Evolutionary conservation across 441 rosid species (phyloP), one percentile per base, ranked within the genome.

Genomic region (Populus hybrid): DNA sequence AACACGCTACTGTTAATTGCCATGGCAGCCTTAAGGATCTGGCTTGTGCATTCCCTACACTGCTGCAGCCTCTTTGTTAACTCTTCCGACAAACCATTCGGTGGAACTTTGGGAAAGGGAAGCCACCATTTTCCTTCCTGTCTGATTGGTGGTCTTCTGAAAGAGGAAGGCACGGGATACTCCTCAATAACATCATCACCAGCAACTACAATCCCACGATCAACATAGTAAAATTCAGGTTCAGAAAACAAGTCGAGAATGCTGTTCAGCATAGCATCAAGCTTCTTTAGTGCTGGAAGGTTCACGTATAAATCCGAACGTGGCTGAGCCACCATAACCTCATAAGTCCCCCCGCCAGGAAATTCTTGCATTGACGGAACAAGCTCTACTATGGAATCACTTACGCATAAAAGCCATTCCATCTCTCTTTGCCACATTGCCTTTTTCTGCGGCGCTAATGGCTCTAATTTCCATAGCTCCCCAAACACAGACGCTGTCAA

Each of bases 81-180:
- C 70, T 87, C 94, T 72, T 86, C 89, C 0, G 92, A 90, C 81
- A 94, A 82, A 36, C 98, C 95, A 30, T 84, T 85, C 65, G 82
- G 80, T 0, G 97, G 95, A 70, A 93, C 88, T 84, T 90, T 91
- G 0, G 98, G 98, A 79, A 90, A 91, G 4, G 98, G 98, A 75
- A 95, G 82, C 98, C 98, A 95, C 97, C 98, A 93, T 77, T 95
- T 95, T 63, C 90, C 98, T 74, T 91, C 95, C 89, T 91, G 95
- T 86, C 96, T 89, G 75, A 85, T 82, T 0, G 91, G 88, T 1
- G 85, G 90, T 57, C 88, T 83, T 78, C 71, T 76, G 9, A 74
- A 74, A 21, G 68, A 11, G 19, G 69, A 61, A 68, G 78, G 70
- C 19, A 35, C 4, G 42, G 75, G 24, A 36, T 71, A 70, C 24